These are phyloP conservation scores for Mucor lusitanicus DNA, from an alignment of 371 early-diverging fungal genomes.

Conservation along the genomic window DNA sequence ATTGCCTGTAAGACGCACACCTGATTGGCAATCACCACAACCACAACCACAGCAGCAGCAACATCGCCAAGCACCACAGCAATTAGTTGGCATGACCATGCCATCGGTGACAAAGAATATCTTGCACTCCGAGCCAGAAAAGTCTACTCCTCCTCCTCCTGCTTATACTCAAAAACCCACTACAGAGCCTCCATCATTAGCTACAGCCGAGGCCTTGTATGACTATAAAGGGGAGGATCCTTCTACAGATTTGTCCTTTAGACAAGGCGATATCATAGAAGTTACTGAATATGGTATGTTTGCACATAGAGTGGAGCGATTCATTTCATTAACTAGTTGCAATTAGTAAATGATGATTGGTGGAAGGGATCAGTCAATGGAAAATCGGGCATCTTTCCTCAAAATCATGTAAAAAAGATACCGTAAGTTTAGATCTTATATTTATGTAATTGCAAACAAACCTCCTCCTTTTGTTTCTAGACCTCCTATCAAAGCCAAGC, in stretches of 20 bases:
- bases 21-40: slow-evolving; percentile 18
- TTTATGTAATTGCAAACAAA: neutral
- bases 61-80: slow-evolving; percentile 12
- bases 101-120: neutral
- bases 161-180: slow-evolving; percentile 27
- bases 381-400: slow-evolving; percentile 51
- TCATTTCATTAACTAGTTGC: neutral
- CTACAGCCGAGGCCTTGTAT: slow-evolving; percentile 49
- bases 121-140: slow-evolving; percentile 19
- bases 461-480: neutral
- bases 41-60: neutral
- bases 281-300: slow-evolving; percentile 55
- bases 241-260: slow-evolving; percentile 47
- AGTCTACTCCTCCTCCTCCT: slow-evolving; percentile 23
- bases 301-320: neutral
- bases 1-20: slow-evolving; percentile 37
- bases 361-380: slow-evolving; percentile 49
- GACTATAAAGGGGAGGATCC: slow-evolving; percentile 53
- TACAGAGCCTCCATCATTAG: slow-evolving; percentile 2
- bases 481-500: slow-evolving; percentile 24
- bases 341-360: slow-evolving; percentile 54
- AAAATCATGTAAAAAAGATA: slow-evolving; percentile 50
- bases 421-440: slow-evolving; percentile 22
- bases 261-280: slow-evolving; percentile 51
- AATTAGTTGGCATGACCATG: neutral